These are phyloP conservation scores for Amoebophrya sp. DNA, from an alignment of 169 alveolate species.

Conservation along the genomic window DNA sequence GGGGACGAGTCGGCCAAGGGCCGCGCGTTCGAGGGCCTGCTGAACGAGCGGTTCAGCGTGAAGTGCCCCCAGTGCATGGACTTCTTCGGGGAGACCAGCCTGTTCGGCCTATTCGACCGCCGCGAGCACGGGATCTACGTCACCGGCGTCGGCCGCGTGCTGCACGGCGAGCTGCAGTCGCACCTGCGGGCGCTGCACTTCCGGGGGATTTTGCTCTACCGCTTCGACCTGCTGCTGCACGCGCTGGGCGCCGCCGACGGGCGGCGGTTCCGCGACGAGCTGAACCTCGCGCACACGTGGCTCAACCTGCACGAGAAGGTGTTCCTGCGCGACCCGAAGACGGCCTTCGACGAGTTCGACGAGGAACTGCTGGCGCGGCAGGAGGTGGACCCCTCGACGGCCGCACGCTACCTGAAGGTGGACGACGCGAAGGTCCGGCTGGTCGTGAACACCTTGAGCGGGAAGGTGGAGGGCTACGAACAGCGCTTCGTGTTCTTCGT, in stretches of 20 bases:
- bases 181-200: neutral
- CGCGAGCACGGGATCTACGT: neutral
- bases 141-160: neutral
- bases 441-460: neutral
- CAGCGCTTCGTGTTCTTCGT: neutral
- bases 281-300: too few species aligned
- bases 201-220: neutral
- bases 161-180: neutral
- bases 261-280: too few species aligned
- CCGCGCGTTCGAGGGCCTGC: neutral
- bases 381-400: neutral
- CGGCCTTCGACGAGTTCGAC: too few species aligned
- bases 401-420: neutral
- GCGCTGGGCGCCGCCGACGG: too few species aligned
- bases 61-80: neutral
- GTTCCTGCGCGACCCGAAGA: too few species aligned
- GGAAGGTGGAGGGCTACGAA: neutral
- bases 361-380: neutral
- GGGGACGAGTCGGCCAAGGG: neutral
- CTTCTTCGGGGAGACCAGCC: neutral
- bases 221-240: neutral
- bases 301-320: too few species aligned
- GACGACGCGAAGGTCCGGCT: neutral
- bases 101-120: neutral
- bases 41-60: neutral